A percentile compares a stretch with the other conserved stretches of the same genome.
phyloP scores from a whole-genome alignment of 805 yeast species.

The Candida railenensis region DNA sequence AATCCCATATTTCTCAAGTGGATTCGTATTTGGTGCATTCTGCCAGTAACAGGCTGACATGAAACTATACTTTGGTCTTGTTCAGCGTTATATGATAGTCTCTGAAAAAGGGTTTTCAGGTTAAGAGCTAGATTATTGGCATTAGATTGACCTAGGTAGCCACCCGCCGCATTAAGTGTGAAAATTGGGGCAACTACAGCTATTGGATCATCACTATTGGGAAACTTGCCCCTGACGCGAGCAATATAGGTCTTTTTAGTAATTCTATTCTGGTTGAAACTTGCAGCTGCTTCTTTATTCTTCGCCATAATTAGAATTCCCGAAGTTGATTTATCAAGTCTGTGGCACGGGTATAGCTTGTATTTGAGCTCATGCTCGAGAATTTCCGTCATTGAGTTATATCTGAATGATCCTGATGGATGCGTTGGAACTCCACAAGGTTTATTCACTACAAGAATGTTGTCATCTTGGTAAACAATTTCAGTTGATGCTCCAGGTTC shows the following conservation, averaged over 20 bases:
- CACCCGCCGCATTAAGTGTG: slow-evolving; percentile 31
- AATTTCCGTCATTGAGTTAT: slow-evolving; percentile 45
- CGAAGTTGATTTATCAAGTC: slow-evolving; percentile 52
- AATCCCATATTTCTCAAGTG: slow-evolving; percentile 61
- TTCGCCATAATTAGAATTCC: slow-evolving; percentile 49
- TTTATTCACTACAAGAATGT: slow-evolving; percentile 45
- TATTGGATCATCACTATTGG: background rate
- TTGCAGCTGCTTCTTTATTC: slow-evolving; percentile 28
- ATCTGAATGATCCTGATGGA: slow-evolving; percentile 44
- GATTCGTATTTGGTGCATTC: slow-evolving; percentile 58
- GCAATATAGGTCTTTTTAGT: slow-evolving; percentile 48
- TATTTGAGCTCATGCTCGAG: slow-evolving; percentile 28
- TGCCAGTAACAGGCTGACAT: slow-evolving; percentile 52
- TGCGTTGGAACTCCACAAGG: slow-evolving; percentile 58
- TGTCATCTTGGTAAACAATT: slow-evolving; percentile 35
- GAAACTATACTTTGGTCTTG: slow-evolving; percentile 42
- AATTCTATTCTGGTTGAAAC: slow-evolving; percentile 20
- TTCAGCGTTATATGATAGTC: slow-evolving; percentile 25
- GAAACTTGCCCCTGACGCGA: slow-evolving; percentile 27
- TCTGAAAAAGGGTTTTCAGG: slow-evolving; percentile 33
- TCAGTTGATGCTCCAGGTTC: slow-evolving; percentile 12
- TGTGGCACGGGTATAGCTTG: slow-evolving; percentile 43
- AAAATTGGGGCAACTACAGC: slow-evolving; percentile 35
- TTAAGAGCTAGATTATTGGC: slow-evolving; percentile 20
- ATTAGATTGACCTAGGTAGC: slow-evolving; percentile 32